Percentiles rank a stretch among this genome's conserved stretches.
Evolutionary conservation across 75 land plant species (phyloP).

Genomic region (Cupressus sempervirens): DNA sequence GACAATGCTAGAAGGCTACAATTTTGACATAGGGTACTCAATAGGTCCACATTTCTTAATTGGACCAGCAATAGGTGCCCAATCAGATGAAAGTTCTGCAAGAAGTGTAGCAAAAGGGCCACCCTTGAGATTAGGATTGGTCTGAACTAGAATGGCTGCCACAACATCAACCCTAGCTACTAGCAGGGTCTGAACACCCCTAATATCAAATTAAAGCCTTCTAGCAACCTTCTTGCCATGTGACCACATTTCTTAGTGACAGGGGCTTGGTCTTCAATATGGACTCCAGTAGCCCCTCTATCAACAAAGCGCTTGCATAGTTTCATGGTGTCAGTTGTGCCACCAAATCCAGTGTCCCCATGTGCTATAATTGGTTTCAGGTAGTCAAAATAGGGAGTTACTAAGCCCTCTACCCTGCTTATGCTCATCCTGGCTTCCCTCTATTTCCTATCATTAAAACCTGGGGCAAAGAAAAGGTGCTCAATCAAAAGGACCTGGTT

Average conservation of each 20-base stretch:
- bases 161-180: slow-evolving; percentile 88
- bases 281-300: slow-evolving; percentile 86
- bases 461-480: slow-evolving; percentile 85
- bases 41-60: slow-evolving; percentile 34
- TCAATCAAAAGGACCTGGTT: slow-evolving; percentile 91
- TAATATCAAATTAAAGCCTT: slow-evolving; percentile 80
- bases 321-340: slow-evolving; percentile 83
- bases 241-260: slow-evolving; percentile 81
- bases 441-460: slow-evolving; percentile 85
- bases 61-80: slow-evolving; percentile 22
- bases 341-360: slow-evolving; percentile 92
- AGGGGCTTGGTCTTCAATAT: slow-evolving; percentile 72
- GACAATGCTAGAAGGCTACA: slow-evolving; percentile 15
- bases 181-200: slow-evolving; percentile 82
- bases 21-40: slow-evolving; percentile 41
- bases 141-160: slow-evolving; percentile 71
- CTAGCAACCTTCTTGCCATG: slow-evolving; percentile 94
- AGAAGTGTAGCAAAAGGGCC: slow-evolving; percentile 38
- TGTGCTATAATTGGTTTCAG: slow-evolving; percentile 87
- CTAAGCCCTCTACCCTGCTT: slow-evolving; percentile 45
- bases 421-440: slow-evolving; percentile 74
- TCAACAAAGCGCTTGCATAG: slow-evolving; percentile 94
- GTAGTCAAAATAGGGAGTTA: slow-evolving; percentile 76
- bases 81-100: slow-evolving; percentile 25
- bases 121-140: slow-evolving; percentile 63